phyloP scores from a whole-genome alignment of 306 rosid species.

The Abrus pulchellus region DNA sequence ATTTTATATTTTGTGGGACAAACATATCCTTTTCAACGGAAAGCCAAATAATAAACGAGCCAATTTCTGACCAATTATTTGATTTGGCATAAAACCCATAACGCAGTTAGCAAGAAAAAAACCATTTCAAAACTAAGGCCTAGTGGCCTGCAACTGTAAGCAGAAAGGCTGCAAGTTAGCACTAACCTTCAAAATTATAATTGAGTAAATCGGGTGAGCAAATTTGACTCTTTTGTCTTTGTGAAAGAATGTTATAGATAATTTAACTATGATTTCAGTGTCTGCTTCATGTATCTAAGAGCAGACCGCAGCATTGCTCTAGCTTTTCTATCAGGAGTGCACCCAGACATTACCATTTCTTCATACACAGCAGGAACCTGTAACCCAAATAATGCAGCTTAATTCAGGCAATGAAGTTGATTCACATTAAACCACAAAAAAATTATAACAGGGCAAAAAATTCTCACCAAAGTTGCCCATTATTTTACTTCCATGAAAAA shows the following conservation, averaged over 20 bases:
- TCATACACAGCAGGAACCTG: slow-evolving; percentile 96
- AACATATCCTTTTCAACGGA: neutral
- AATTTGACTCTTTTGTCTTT: slow-evolving; percentile 39
- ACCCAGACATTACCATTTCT: slow-evolving; percentile 87
- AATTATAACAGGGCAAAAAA: neutral
- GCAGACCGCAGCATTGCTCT: slow-evolving; percentile 96
- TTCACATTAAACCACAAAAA: slow-evolving; percentile 24
- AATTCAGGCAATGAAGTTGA: slow-evolving; percentile 32
- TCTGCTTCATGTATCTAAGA: slow-evolving; percentile 85
- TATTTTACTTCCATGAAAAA: slow-evolving; percentile 36
- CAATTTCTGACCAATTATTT: slow-evolving; percentile 8
- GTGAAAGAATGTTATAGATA: slow-evolving; percentile 46
- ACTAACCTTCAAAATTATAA: slow-evolving; percentile 60
- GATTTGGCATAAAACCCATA: slow-evolving; percentile 19
- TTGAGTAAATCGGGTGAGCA: slow-evolving; percentile 38
- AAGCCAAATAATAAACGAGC: neutral
- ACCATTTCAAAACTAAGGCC: slow-evolving; percentile 38
- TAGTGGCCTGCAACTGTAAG: slow-evolving; percentile 34
- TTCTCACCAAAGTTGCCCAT: neutral
- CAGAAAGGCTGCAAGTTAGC: slow-evolving; percentile 35
- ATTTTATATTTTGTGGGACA: slow-evolving; percentile 11
- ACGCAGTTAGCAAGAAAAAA: neutral
- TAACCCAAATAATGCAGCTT: slow-evolving; percentile 53
- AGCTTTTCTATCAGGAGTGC: slow-evolving; percentile 92
- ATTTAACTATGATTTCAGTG: slow-evolving; percentile 59